Evolutionary conservation across 495 filamentous ascomycete genomes (phyloP), one percentile per base, ranked within the genome.

Genomic region (Lasiosphaeria hispida): DNA sequence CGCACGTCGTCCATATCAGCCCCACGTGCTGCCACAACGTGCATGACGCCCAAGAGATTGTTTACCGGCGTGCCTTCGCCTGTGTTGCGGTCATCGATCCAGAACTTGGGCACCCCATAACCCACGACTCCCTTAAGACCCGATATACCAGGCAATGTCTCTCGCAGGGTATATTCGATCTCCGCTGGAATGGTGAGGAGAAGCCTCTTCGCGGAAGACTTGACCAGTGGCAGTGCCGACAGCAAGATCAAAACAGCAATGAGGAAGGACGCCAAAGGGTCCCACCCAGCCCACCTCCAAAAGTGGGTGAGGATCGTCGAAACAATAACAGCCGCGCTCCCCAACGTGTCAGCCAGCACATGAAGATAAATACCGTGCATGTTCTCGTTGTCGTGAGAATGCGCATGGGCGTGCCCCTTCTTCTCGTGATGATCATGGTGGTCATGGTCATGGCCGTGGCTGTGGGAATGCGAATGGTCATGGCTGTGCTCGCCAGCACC

Each of bases 321-420:
- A 42, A 93, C 85, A 53, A 99, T 96, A 44, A 99, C 94, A 10
- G 92, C 92, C 13, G 92, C 89, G 37, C 91, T 96, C 10, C 94
- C 94, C 15, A 97, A 84, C 0, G 95, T 96, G 68, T 99, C 94
- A 8, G 93, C 95, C 4, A 97, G 78, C 53, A 99, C 89, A 65
- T 99, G 94, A 8, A 99, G 76, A 75, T 93, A 99, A 59, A 99
- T 97, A n/a, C 94, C 94, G 59, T 92, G 86, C 95, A 98, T 97
- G 65, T 99, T 99, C 64, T 99, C 95, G 69, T 95, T 96, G 53
- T 89, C 89, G 69, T 95, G 90, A 18, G 77, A 69, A 59, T 87
- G 83, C 43, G 55, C 50, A 49, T 69, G 64, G 17, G 53, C 39
- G 38, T 66, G 63, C 10, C 49, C 41, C 17, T 77, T 71, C 34